A percentile compares a stretch with the other conserved stretches of the same genome.
These are phyloP conservation scores for Aegilops bicornis DNA, from an alignment of 176 grass and related monocot species.

Conservation along the genomic window DNA sequence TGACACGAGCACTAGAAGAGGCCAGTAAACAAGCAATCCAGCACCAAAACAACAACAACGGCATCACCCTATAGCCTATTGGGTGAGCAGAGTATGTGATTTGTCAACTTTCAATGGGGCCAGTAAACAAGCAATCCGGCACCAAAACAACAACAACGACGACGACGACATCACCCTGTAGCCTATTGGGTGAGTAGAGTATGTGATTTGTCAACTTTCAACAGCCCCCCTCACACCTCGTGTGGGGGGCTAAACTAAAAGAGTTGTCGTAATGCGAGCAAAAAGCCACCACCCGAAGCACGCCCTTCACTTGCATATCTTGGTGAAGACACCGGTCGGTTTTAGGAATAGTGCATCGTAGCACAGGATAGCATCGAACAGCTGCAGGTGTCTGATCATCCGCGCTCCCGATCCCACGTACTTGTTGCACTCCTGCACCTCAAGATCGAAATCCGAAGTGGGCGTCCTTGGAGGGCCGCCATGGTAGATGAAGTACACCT, in stretches of 20 bases:
- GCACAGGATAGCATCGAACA: constrained; percentile 21
- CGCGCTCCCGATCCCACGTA: neutral
- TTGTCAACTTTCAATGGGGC: too few relatives aligned
- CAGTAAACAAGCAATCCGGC: neutral
- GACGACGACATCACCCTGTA: neutral
- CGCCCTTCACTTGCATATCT: neutral
- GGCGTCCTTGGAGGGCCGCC: neutral
- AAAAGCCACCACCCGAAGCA: neutral
- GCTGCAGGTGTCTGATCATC: constrained; percentile 10
- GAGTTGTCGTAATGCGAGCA: neutral
- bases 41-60: neutral
- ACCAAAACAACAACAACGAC: neutral
- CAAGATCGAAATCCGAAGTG: neutral
- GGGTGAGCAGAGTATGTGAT: too few relatives aligned
- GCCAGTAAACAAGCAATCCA: neutral
- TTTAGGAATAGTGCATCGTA: constrained; percentile 17
- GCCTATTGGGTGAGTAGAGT: too few relatives aligned
- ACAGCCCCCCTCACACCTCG: too few relatives aligned
- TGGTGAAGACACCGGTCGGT: neutral
- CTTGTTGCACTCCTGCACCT: neutral
- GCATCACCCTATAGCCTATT: too few relatives aligned
- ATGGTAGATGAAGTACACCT: constrained; percentile 26
- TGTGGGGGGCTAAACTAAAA: neutral
- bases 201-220: too few relatives aligned
- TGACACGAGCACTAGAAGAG: too few relatives aligned